Evolutionary conservation across 1,284 basidiomycete genomes (phyloP).

Genomic region (Polyporus tsugae): DNA sequence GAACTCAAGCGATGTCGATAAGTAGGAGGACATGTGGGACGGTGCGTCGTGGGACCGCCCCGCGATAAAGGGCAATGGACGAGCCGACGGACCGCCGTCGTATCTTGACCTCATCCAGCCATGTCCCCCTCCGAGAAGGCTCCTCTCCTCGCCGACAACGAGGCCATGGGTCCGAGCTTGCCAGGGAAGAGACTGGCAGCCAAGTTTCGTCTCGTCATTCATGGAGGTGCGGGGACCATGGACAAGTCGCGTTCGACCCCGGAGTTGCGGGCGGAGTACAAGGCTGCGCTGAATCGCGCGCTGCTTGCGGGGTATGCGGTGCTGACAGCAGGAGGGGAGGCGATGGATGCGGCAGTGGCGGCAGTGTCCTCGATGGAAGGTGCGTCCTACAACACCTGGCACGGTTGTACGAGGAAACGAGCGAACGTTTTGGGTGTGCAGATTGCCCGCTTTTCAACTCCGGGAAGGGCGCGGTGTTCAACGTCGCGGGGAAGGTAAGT

Average conservation of each 20-base stretch:
- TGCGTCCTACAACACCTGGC: conserved; percentile 35
- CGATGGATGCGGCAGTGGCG: conserved; percentile 83
- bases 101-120: conserved; percentile 2
- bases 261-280: conserved; percentile 67
- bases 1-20: background rate
- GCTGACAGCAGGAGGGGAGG: conserved; percentile 72
- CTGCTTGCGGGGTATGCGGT: conserved; percentile 71
- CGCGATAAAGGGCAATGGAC: background rate
- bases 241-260: conserved; percentile 65
- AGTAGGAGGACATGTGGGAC: background rate
- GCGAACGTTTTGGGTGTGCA: conserved; percentile 36
- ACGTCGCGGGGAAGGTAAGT: conserved; percentile 73
- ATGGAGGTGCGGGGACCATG: conserved; percentile 83
- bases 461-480: conserved; percentile 84
- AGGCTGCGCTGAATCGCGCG: conserved; percentile 59
- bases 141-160: conserved; percentile 6
- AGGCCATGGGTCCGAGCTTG: background rate
- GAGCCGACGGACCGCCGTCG: background rate
- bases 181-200: background rate
- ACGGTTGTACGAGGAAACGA: background rate
- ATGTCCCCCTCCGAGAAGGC: conserved; percentile 18
- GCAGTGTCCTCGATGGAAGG: conserved; percentile 81
- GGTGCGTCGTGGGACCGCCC: background rate
- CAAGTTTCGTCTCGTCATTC: conserved; percentile 69
- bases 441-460: conserved; percentile 83